Conservation (phyloP, 306 rosid species). For the Potentilla sterilis region DNA sequence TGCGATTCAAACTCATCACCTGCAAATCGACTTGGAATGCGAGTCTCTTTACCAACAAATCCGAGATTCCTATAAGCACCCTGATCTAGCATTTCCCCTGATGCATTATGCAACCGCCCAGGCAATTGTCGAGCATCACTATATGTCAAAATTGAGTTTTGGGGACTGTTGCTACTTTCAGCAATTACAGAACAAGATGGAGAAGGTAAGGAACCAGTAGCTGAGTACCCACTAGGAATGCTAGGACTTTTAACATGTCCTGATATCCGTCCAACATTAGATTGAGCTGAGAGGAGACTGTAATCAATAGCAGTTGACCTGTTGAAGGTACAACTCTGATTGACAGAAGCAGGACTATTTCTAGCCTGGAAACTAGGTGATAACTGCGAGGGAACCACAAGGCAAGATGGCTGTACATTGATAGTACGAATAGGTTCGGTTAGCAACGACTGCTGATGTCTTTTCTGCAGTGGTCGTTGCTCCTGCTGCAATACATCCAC, state of each 20-base stretch:
- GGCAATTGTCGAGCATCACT: slow-evolving; percentile 37
- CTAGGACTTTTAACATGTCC: slow-evolving; percentile 34
- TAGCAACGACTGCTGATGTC: slow-evolving; percentile 33
- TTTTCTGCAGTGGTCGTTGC: slow-evolving; percentile 26
- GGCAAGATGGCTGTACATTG: slow-evolving; percentile 60
- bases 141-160: slow-evolving; percentile 33
- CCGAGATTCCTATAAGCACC: slow-evolving; percentile 43
- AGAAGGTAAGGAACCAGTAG: slow-evolving; percentile 36
- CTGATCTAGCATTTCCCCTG: slow-evolving; percentile 41
- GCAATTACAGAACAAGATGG: slow-evolving; percentile 33
- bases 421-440: slow-evolving; percentile 47
- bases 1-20: slow-evolving; percentile 47
- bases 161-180: slow-evolving; percentile 31
- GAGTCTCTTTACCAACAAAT: slow-evolving; percentile 44
- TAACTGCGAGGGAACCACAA: slow-evolving; percentile 55
- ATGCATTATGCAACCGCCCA: slow-evolving; percentile 15
- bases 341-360: slow-evolving; percentile 43
- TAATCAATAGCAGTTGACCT: slow-evolving; percentile 46
- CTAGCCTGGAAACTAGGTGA: slow-evolving; percentile 39
- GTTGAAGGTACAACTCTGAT: slow-evolving; percentile 40
- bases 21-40: slow-evolving; percentile 50
- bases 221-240: slow-evolving; percentile 34
- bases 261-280: slow-evolving; percentile 38
- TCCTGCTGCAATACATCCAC: slow-evolving; percentile 41
- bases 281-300: slow-evolving; percentile 44